Percentiles rank a stretch among this genome's conserved stretches.
These are phyloP conservation scores for Stipa capillata DNA, from an alignment of 176 grass and related monocot genomes.

Conservation along the genomic window DNA sequence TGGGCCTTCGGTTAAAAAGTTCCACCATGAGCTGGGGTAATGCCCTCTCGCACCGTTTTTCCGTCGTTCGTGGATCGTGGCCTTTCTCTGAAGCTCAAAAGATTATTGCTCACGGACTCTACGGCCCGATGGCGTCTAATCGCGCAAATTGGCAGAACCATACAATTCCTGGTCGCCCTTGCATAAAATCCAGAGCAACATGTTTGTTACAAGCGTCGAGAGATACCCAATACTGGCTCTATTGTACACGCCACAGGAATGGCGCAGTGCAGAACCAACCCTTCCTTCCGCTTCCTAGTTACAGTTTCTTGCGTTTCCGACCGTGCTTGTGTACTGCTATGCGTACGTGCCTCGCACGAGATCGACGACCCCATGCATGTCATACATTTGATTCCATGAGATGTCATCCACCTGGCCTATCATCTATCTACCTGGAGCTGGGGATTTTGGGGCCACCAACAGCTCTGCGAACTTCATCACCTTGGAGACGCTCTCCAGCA, in stretches of 20 bases:
- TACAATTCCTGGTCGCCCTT: background rate
- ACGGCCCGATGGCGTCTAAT: background rate
- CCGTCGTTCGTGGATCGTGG: background rate
- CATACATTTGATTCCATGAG: background rate
- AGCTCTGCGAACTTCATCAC: constrained; percentile 84
- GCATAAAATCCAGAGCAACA: background rate
- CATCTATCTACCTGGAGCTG: background rate
- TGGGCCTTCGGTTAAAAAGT: background rate
- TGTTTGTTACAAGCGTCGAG: background rate
- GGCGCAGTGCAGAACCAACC: background rate
- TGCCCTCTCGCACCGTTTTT: background rate
- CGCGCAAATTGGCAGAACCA: background rate
- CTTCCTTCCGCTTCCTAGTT: background rate
- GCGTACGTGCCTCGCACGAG: background rate
- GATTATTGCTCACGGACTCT: background rate
- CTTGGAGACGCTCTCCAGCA: constrained; percentile 76
- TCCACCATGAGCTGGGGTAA: background rate
- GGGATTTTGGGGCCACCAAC: constrained; percentile 29
- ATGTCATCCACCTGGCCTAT: background rate
- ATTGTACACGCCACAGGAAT: background rate
- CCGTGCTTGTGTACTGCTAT: background rate
- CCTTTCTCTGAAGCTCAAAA: background rate
- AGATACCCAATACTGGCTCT: background rate
- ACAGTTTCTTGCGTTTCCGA: background rate
- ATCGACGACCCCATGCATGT: background rate